Evolutionary conservation across 2,329 filamentous ascomycete species (phyloP), one percentile per base, ranked within the genome.

Genomic region (Metarhizium anisopliae): DNA sequence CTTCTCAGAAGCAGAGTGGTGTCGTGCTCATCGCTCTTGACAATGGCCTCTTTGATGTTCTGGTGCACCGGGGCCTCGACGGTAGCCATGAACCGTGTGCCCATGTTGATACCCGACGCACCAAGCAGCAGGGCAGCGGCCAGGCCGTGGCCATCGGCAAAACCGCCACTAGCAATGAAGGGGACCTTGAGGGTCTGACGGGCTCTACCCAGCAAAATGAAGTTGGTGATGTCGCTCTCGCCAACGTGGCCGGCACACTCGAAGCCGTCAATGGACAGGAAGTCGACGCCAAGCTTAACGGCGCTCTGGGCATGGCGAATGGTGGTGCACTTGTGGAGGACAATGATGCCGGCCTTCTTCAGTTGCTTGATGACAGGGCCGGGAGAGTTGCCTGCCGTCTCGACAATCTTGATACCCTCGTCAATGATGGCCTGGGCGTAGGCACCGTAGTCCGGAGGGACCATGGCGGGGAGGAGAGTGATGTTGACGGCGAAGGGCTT

Each of bases 251-350:
- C 94, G 47, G 91, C 94, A 74, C 94, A 99, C 73, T 99, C 94
- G 69, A 99, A 97, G 47, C 94, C 94, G 69, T 99, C 94, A 64
- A 99, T 97, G 62, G 87, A 92, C 56, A 99, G 76, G 74, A 99
- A 97, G 72, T 99, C 94, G 4, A 96, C 94, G 60, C 94, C 94
- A 43, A 97, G 84, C 74, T 95, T 96, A 57, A 95, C 81, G 51
- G 94, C 94, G 61, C 87, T 91, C 71, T 90, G 83, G 20, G 94
- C 94, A 70, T 99, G 94, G 55, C 91, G 80, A 74, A 99, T 95
- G 5, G 90, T 95, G 8, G 94, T 99, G 78, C 94, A 97, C 77
- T 99, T 99, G 82, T 99, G 94, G 56, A 99, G 77, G 64, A 99
- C 85, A 55, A 82, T 93, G 65, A 83, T 82, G 56, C 84, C 84